Percentiles rank a stretch among this genome's conserved stretches.
Conservation (phyloP, 2,329 filamentous ascomycete genomes). For the Dendrostoma leiphaemia region DNA sequence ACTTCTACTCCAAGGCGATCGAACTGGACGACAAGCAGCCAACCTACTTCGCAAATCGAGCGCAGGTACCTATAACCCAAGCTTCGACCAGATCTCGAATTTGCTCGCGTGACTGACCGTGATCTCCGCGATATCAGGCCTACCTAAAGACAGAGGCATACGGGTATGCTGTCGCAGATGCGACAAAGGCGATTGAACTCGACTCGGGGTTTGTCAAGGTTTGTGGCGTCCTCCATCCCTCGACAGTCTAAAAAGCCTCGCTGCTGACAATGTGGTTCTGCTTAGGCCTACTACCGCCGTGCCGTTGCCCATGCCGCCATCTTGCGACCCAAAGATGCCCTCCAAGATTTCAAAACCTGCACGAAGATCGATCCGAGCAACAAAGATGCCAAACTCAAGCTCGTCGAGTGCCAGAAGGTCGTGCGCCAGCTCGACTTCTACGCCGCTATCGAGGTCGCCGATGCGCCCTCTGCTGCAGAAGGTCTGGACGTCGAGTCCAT, state of each 20-base stretch:
- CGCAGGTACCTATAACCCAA: slow-evolving; percentile 67
- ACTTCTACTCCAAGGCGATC: slow-evolving; percentile 86
- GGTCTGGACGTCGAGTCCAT: slow-evolving; percentile 87
- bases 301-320: slow-evolving; percentile 91
- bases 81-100: slow-evolving; percentile 17
- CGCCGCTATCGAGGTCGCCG: slow-evolving; percentile 88
- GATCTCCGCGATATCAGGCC: slow-evolving; percentile 51
- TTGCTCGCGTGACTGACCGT: slow-evolving; percentile 46
- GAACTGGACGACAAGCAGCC: slow-evolving; percentile 78
- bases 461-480: slow-evolving; percentile 88
- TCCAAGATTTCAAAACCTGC: slow-evolving; percentile 89
- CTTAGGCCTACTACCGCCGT: slow-evolving; percentile 87
- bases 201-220: slow-evolving; percentile 89
- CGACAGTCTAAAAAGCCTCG: not conserved
- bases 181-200: slow-evolving; percentile 85
- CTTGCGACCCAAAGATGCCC: slow-evolving; percentile 80
- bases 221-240: slow-evolving; percentile 23
- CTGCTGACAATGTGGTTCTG: slow-evolving; percentile 12
- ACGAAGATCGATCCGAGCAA: slow-evolving; percentile 83
- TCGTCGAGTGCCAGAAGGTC: slow-evolving; percentile 91
- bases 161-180: slow-evolving; percentile 88
- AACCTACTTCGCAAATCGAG: slow-evolving; percentile 90
- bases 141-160: slow-evolving; percentile 95
- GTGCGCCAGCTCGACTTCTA: slow-evolving; percentile 91
- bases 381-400: slow-evolving; percentile 86